phyloP scores from a whole-genome alignment of 2,329 filamentous ascomycete species.

The Penicillium digitatum region DNA sequence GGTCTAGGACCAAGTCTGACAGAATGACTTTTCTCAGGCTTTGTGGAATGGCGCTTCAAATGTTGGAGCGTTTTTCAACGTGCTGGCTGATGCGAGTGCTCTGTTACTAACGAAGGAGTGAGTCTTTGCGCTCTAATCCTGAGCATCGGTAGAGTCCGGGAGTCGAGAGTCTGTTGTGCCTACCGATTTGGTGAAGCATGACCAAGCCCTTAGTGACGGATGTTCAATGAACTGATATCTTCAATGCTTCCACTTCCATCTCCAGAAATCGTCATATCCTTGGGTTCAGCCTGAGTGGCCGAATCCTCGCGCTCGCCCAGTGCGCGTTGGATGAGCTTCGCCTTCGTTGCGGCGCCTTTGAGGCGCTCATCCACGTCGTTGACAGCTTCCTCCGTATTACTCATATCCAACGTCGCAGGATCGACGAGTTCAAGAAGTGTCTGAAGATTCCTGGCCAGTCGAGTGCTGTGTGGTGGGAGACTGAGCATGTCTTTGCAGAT shows the following conservation, averaged over 20 bases:
- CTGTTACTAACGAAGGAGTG: neutral
- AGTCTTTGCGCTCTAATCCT: neutral
- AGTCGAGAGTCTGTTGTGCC: neutral
- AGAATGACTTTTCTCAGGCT: neutral
- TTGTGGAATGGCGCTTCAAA: neutral
- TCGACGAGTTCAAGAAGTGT: slow-evolving; percentile 75
- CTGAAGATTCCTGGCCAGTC: slow-evolving; percentile 72
- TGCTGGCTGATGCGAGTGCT: neutral
- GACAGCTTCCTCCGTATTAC: slow-evolving; percentile 84
- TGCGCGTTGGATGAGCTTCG: slow-evolving; percentile 77
- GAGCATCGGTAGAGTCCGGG: neutral
- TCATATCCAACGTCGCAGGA: slow-evolving; percentile 68
- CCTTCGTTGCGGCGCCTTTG: slow-evolving; percentile 77
- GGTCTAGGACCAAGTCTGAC: neutral
- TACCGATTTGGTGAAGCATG: neutral
- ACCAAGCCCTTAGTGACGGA: slow-evolving; percentile 32
- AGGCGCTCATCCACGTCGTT: slow-evolving; percentile 86
- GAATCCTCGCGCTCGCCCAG: slow-evolving; percentile 47
- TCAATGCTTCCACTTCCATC: slow-evolving; percentile 47
- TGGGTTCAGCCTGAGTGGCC: slow-evolving; percentile 28
- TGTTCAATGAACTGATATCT: slow-evolving; percentile 43
- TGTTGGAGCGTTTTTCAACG: neutral
- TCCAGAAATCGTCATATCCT: slow-evolving; percentile 27
- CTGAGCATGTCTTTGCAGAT: slow-evolving; percentile 42
- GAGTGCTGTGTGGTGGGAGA: slow-evolving; percentile 53